Evolutionary conservation across 768 basidiomycete genomes (phyloP).

Genomic region (Agrocybe praecox): DNA sequence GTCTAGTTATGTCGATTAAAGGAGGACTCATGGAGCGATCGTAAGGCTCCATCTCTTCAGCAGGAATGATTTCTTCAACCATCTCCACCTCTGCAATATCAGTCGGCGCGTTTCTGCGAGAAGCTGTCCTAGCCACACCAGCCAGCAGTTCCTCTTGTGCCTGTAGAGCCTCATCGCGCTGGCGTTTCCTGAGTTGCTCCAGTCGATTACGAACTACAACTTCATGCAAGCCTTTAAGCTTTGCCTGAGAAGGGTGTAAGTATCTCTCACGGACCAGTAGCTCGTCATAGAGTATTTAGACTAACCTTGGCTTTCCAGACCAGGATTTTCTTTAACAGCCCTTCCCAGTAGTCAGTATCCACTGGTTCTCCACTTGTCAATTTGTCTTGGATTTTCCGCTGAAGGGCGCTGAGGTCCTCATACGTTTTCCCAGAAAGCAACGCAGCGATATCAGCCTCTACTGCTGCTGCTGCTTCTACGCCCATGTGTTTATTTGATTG

Average conservation of each 20-base stretch:
- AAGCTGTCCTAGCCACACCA: slow-evolving; percentile 68
- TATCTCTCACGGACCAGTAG: not conserved
- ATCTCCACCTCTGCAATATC: slow-evolving; percentile 33
- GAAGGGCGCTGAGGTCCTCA: slow-evolving; percentile 80
- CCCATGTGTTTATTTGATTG: slow-evolving; percentile 63
- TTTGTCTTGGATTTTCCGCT: slow-evolving; percentile 86
- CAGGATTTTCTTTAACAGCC: slow-evolving; percentile 84
- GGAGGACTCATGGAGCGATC: slow-evolving; percentile 84
- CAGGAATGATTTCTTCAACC: slow-evolving; percentile 34
- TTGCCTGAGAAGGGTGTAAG: slow-evolving; percentile 58
- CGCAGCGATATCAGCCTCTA: slow-evolving; percentile 82
- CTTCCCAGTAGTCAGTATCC: slow-evolving; percentile 98
- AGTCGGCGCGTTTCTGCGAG: slow-evolving; percentile 35
- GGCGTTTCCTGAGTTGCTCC: slow-evolving; percentile 93
- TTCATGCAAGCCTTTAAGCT: slow-evolving; percentile 90
- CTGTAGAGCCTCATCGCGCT: slow-evolving; percentile 93
- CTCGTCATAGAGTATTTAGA: not conserved
- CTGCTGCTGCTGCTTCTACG: slow-evolving; percentile 72
- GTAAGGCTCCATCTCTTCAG: slow-evolving; percentile 80
- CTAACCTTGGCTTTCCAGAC: slow-evolving; percentile 96
- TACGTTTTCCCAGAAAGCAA: slow-evolving; percentile 86
- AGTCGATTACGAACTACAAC: slow-evolving; percentile 95
- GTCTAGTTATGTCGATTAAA: slow-evolving; percentile 69
- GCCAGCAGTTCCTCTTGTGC: slow-evolving; percentile 90
- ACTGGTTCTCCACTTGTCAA: slow-evolving; percentile 91